These are phyloP conservation scores for Beauveria sp. DNA, from an alignment of 2,329 filamentous ascomycete genomes.

Conservation along the genomic window DNA sequence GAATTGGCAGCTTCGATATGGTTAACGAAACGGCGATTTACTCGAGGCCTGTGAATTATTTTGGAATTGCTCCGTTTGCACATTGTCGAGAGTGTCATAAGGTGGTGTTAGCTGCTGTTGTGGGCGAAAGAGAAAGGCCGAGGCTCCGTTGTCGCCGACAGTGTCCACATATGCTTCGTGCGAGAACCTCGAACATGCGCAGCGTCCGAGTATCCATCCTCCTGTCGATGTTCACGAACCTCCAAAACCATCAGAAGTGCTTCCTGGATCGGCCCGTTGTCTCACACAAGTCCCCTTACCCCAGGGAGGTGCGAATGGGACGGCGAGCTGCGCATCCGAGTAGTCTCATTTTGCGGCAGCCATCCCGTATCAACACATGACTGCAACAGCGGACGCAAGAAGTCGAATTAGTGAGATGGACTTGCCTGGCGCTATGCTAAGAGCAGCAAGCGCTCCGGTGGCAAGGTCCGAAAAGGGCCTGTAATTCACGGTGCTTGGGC, in stretches of 20 bases:
- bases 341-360: not conserved
- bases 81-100: not conserved
- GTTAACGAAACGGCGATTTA: not conserved
- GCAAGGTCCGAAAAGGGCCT: not conserved
- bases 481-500: not conserved
- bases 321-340: not conserved
- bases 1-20: not conserved
- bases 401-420: not conserved
- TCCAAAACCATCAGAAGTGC: not conserved
- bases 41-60: not conserved
- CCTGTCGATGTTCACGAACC: not conserved
- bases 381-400: not conserved
- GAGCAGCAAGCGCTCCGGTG: not conserved
- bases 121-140: not conserved
- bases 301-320: not conserved
- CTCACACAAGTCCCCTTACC: conserved; percentile 7
- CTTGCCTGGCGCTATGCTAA: not conserved
- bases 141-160: conserved; percentile 4
- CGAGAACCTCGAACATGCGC: not conserved
- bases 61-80: not conserved
- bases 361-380: not conserved
- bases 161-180: not conserved
- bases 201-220: not conserved
- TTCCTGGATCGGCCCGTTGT: conserved; percentile 9
- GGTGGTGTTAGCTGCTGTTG: not conserved